Evolutionary conservation across 345 rosid species (phyloP).

Genomic region (Syzygium oleosum): DNA sequence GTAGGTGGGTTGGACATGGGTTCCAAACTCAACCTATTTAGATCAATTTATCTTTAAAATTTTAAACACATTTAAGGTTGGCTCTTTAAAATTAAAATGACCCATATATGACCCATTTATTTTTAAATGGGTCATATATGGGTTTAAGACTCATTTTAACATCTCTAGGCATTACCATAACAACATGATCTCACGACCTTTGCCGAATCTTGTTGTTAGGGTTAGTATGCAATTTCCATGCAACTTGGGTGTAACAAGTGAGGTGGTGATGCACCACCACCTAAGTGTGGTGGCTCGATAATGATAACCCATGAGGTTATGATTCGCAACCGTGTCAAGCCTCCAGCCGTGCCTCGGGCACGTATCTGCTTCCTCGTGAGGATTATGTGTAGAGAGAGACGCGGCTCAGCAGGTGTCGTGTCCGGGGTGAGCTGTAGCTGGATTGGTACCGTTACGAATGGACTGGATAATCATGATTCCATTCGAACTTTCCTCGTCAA

Average conservation of each 20-base stretch:
- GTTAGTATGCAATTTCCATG: background rate
- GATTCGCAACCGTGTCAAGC: background rate
- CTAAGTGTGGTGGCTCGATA: background rate
- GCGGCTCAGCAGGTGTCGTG: accelerated
- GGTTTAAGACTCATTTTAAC: too few relatives aligned
- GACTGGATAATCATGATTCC: background rate
- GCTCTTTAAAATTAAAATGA: too few relatives aligned
- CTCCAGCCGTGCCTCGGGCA: background rate
- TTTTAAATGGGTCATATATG: too few relatives aligned
- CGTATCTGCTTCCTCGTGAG: background rate
- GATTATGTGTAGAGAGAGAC: background rate
- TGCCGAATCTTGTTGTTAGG: background rate
- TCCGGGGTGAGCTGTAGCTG: accelerated
- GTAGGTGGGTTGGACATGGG: too few relatives aligned
- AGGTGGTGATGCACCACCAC: background rate
- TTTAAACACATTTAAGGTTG: too few relatives aligned
- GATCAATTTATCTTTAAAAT: too few relatives aligned
- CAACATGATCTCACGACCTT: slow-evolving; percentile 28
- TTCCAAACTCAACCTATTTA: too few relatives aligned
- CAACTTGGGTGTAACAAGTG: background rate
- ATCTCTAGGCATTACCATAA: background rate
- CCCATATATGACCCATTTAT: too few relatives aligned
- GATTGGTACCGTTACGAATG: background rate
- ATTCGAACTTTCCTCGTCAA: too few relatives aligned
- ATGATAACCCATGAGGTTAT: background rate